phyloP scores from a whole-genome alignment of 495 filamentous ascomycete species.

The Tricharina praecox region DNA sequence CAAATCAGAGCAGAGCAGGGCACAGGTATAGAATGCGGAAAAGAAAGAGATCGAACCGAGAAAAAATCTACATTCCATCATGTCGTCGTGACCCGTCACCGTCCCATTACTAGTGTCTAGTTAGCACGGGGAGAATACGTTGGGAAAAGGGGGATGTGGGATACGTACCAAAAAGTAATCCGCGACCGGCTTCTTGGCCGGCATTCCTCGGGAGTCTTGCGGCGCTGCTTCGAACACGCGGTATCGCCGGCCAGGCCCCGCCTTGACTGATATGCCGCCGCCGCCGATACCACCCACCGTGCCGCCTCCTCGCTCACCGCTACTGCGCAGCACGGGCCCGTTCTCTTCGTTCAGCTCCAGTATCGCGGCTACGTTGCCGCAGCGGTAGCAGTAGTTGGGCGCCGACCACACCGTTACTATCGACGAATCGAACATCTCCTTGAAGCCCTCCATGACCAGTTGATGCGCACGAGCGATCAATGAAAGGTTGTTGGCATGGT shows the following conservation, averaged over 20 bases:
- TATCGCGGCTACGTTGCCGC: slow-evolving; percentile 91
- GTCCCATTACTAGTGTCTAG: background rate
- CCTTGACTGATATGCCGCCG: slow-evolving; percentile 30
- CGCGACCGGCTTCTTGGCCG: slow-evolving; percentile 93
- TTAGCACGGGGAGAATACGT: background rate
- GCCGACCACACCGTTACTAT: slow-evolving; percentile 97
- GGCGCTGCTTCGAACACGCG: slow-evolving; percentile 92
- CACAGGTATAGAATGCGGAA: no score
- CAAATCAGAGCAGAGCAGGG: no score
- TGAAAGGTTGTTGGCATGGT: slow-evolving; percentile 76
- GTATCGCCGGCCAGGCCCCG: slow-evolving; percentile 77
- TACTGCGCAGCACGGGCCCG: slow-evolving; percentile 60
- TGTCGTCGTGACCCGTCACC: background rate
- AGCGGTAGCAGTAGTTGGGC: slow-evolving; percentile 96
- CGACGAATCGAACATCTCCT: slow-evolving; percentile 90
- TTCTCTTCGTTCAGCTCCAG: slow-evolving; percentile 82
- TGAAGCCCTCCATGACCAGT: slow-evolving; percentile 97
- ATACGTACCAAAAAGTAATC: slow-evolving; percentile 65
- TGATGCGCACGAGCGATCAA: slow-evolving; percentile 91
- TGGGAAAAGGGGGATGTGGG: background rate
- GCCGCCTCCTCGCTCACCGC: slow-evolving; percentile 49
- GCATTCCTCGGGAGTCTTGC: slow-evolving; percentile 93
- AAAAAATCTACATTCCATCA: no score
- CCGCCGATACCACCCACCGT: slow-evolving; percentile 14
- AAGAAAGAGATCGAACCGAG: background rate